Evolutionary conservation across 2,329 filamentous ascomycete genomes (phyloP), one percentile per base, ranked within the genome.

Genomic region (Aspergillus aculeatinus): DNA sequence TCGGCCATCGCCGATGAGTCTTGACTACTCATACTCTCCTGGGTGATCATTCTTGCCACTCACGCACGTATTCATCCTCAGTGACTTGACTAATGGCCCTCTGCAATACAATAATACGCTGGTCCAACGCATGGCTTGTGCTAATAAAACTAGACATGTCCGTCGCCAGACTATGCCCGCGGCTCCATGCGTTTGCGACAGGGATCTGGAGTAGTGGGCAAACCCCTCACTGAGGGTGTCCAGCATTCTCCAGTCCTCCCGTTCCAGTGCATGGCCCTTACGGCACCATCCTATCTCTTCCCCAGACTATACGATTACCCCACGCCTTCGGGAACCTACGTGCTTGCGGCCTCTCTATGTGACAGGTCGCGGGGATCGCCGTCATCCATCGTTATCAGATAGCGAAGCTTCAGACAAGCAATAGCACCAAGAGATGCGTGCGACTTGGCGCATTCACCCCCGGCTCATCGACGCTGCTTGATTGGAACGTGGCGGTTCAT

Each of bases 281-380:
- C 31, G 29, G 33, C 35, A 59, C 39, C 42, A 14, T 14, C 47
- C 31, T 55, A 16, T 35, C 23, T 47, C 49, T 58, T 55, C 58
- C 60, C 60, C 53, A 50, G 54, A 53, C 31, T 52, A 23, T 29
- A n/a, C 12, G 16, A 21, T 31, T 59, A 56, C 57, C 57, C 57
- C 60, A 35, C 60, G 42, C 25, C 48, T 27, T 49, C 60, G 60
- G 60, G 52, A 62, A 62, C 60, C 50, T 62, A 60, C 60, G 60
- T 44, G 53, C 35, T 29, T 29, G 29, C 47, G 31, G 39, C 42
- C 53, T 48, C 16, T 55, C 25, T 44, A 47, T 29, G 25, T 55
- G 54, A 42, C 51, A 53, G 48, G 31, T 14, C 31, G 47, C 59
- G 59, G 56, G 47, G 56, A 61, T 61, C 59, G 55, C 56, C 59